Evolutionary conservation across 441 rosid genomes (phyloP).

Genomic region (Daphne laureola): DNA sequence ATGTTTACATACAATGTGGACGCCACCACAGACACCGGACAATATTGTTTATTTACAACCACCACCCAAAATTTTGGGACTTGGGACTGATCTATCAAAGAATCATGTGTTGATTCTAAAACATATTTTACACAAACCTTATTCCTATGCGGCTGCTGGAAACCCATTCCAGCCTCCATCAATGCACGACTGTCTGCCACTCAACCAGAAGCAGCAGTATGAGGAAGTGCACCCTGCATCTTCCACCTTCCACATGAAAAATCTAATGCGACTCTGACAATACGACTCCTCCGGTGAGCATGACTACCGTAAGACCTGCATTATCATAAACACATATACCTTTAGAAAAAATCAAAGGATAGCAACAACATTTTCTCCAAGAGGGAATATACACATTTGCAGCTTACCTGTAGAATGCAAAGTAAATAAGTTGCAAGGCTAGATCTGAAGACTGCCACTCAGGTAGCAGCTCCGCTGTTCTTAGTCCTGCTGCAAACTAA

Average conservation of each 20-base stretch:
- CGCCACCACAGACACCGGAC: conserved; percentile 41
- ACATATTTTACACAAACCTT: conserved; percentile 25
- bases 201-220: conserved; percentile 34
- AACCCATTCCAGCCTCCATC: conserved; percentile 44
- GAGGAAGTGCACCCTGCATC: conserved; percentile 35
- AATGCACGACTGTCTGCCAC: conserved; percentile 34
- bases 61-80: conserved; percentile 57
- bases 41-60: conserved; percentile 25
- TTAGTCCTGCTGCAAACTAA: conserved; percentile 76
- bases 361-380: not conserved
- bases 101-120: conserved; percentile 75
- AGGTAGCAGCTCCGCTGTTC: conserved; percentile 77
- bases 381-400: not conserved
- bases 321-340: not conserved
- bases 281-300: conserved; percentile 61
- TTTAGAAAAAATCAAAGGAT: not conserved
- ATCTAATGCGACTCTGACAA: conserved; percentile 43
- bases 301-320: conserved; percentile 66
- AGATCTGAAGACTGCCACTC: conserved; percentile 78
- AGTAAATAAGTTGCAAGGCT: conserved; percentile 69
- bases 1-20: conserved; percentile 43
- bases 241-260: conserved; percentile 42
- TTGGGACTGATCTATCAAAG: conserved; percentile 30
- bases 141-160: conserved; percentile 36
- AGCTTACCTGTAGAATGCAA: conserved; percentile 79